Base-by-base conservation (phyloP, 1,284 basidiomycete species). In the Schizophyllum amplum region DNA sequence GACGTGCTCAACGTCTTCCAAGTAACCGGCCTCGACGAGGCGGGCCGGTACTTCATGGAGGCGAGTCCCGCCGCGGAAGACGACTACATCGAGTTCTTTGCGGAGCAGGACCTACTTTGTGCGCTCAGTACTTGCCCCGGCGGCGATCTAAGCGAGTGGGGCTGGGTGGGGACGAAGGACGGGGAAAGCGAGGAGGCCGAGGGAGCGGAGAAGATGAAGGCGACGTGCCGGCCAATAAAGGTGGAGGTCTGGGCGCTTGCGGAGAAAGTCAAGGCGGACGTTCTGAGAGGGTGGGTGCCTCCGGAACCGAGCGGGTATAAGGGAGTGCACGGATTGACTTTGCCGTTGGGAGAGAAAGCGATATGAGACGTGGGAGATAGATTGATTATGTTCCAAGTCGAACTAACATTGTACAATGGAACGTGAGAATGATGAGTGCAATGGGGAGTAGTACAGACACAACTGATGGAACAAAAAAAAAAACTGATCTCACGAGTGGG, bases 1-100 rank as follows among this genome's bases (percentile, higher is more conserved):
- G 63, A 60, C 47, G 63, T 64, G 13, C 57, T 64, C 25, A 64
- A 64, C 53, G 60, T 64, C 26, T 64, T 64, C 57, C 63, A 64
- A 51, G 61, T 56, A 23, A 64, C 62, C 9, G 61, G 62, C 23
- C 62, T 64, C 33, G 59, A 64, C 52, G 52, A 53, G 13, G 53
- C 62, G 49, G 63, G 61, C 52, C 55, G 58, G 47, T 59, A 59
- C 47, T 62, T 55, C 51, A 57, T 62, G 62, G 61, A 62, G 53
- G 54, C 61, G 27, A 62, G 61, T 53, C 62, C 62, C 25, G 61
- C 61, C 13, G 49, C 25, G 52, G 55, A 57, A 22, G 59, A 58
- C 20, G 60, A 61, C 52, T 61, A 61, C 55, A 47, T 61, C 50
- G 60, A 60, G 54, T 52, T 60, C 46, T 47, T 55, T 33, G 55